Percentiles rank a stretch among this genome's conserved stretches.
phyloP scores from a whole-genome alignment of 805 yeast species.

The Vanderwaltozyma yarrowii region DNA sequence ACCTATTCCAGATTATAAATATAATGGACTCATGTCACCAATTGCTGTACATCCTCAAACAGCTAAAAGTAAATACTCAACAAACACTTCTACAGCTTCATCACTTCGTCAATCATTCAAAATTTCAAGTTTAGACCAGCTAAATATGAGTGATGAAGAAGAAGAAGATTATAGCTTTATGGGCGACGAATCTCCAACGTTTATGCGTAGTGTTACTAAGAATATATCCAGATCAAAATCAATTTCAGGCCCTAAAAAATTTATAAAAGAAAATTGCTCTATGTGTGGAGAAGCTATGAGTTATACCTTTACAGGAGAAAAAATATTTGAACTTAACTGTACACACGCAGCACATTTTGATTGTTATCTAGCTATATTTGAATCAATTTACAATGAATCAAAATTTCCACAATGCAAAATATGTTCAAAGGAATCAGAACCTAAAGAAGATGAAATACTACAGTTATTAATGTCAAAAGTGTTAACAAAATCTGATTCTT shows the following conservation, averaged over 20 bases:
- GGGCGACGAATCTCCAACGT: constrained; percentile 21
- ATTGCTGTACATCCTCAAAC: neutral
- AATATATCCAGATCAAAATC: constrained; percentile 6
- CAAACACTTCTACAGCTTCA: too few relatives aligned
- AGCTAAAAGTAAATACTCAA: too few relatives aligned
- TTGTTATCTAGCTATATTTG: constrained; percentile 31
- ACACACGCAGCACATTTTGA: constrained; percentile 36
- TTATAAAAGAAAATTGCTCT: constrained; percentile 28
- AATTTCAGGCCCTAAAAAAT: constrained; percentile 16
- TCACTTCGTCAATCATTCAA: neutral
- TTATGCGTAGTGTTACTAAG: constrained; percentile 6
- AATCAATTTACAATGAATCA: constrained; percentile 8
- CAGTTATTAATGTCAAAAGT: constrained; percentile 18
- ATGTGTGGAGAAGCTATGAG: constrained; percentile 37
- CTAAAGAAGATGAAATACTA: constrained; percentile 21
- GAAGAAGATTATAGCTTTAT: constrained; percentile 10
- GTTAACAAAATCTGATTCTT: constrained; percentile 4
- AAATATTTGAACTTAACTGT: constrained; percentile 33
- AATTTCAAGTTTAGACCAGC: constrained; percentile 1
- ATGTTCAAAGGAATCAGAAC: constrained; percentile 19
- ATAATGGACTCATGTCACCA: neutral
- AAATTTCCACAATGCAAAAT: constrained; percentile 21
- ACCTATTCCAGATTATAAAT: neutral
- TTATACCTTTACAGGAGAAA: constrained; percentile 34
- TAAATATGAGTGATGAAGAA: constrained; percentile 4